Conservation (phyloP, 2,329 filamentous ascomycete genomes). For the Alternaria ethzedia region DNA sequence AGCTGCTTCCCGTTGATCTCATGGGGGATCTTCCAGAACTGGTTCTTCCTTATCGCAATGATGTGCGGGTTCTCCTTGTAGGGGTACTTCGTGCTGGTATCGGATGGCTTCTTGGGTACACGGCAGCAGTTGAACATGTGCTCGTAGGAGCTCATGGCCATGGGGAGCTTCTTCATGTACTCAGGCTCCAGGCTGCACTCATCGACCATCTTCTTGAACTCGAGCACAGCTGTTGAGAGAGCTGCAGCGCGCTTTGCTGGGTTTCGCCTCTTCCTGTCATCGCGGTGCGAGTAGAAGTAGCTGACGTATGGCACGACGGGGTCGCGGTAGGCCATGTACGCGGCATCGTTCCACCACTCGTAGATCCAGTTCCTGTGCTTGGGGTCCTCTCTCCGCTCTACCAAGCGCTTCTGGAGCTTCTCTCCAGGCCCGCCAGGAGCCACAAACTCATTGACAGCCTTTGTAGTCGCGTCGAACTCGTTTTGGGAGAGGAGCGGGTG, state of each 20-base stretch:
- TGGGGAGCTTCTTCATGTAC: slow-evolving; percentile 97
- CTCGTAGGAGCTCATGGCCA: slow-evolving; percentile 98
- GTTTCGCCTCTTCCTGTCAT: slow-evolving; percentile 85
- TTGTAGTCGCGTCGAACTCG: slow-evolving; percentile 76
- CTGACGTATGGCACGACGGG: slow-evolving; percentile 97
- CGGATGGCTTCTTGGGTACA: slow-evolving; percentile 79
- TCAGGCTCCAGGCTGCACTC: slow-evolving; percentile 84
- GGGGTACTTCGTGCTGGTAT: slow-evolving; percentile 83
- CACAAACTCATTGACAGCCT: slow-evolving; percentile 87
- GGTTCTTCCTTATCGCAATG: slow-evolving; percentile 90
- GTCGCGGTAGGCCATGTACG: slow-evolving; percentile 92
- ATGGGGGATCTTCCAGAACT: slow-evolving; percentile 91
- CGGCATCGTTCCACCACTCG: slow-evolving; percentile 98
- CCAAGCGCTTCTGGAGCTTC: slow-evolving; percentile 84
- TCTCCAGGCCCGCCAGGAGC: slow-evolving; percentile 83
- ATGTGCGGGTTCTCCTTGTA: slow-evolving; percentile 82
- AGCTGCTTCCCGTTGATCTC: slow-evolving; percentile 84
- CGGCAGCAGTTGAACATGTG: slow-evolving; percentile 98
- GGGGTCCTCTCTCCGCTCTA: slow-evolving; percentile 79
- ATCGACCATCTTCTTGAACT: slow-evolving; percentile 95
- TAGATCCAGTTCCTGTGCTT: slow-evolving; percentile 91
- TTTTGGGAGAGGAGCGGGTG: slow-evolving; percentile 72
- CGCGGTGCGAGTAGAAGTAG: slow-evolving; percentile 98
- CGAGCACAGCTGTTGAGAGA: slow-evolving; percentile 81
- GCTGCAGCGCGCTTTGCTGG: slow-evolving; percentile 93